Percentiles rank a stretch among this genome's conserved stretches.
Evolutionary conservation across 768 basidiomycete genomes (phyloP).

Genomic region (Termitomyces eurrhizus): DNA sequence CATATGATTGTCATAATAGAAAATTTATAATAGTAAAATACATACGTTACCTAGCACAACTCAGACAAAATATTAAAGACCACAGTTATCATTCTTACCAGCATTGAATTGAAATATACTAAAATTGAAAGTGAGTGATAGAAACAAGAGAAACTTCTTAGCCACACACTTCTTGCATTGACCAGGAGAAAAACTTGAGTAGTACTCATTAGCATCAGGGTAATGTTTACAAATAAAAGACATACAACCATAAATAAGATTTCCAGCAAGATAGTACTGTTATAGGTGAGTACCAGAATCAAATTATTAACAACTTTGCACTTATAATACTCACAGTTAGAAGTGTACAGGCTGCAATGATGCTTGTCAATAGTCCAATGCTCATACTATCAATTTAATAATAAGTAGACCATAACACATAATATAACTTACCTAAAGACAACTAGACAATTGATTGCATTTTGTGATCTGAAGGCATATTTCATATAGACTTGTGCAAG

Average conservation of each 20-base stretch:
- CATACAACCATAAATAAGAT: not conserved
- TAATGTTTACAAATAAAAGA: not conserved
- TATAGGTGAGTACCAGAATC: not conserved
- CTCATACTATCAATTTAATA: not conserved
- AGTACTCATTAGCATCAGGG: not conserved
- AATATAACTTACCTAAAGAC: not conserved
- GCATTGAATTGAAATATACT: not conserved
- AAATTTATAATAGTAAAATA: not conserved
- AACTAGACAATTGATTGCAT: not conserved
- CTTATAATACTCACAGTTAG: not conserved
- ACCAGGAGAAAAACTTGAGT: not conserved
- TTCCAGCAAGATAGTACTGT: not conserved
- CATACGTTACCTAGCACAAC: not conserved
- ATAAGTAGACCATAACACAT: not conserved
- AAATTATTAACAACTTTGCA: not conserved
- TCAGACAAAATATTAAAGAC: no score
- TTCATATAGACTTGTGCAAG: not conserved
- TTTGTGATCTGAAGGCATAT: not conserved
- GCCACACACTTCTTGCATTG: not conserved
- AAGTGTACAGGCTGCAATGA: not conserved
- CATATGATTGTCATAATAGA: not conserved
- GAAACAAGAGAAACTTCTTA: not conserved
- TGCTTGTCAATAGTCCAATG: not conserved
- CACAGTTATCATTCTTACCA: not conserved
- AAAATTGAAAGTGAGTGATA: not conserved